Base-by-base conservation (phyloP, 495 filamentous ascomycete species). In the Hyphodiscus hymeniophilus region DNA sequence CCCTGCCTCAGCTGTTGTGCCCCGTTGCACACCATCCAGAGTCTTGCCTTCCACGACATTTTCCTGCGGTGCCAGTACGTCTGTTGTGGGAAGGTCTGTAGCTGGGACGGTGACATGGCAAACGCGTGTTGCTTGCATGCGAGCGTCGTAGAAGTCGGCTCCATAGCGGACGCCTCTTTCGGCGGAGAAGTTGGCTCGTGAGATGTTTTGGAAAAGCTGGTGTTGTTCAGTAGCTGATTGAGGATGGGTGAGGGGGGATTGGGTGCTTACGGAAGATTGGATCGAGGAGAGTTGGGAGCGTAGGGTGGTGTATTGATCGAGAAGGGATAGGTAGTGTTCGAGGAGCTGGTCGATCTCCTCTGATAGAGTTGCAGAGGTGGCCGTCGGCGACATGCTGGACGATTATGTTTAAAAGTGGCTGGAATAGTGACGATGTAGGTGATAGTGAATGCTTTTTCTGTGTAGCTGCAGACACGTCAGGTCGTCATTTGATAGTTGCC, bases 141-240 rank as follows among this genome's bases (percentile, higher is more conserved):
- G 70, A 51, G 75, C 76, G 62, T 87, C 83, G 59, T 84, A 89
- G 60, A 76, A 75, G 49, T 85, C 82, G 41, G 67, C 67, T 18
- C 82, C 82, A 61, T 82, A 87, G 39, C 75, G 66, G 42, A 77
- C 59, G 8, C 80, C 80, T 10, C 79, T 73, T 35, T 76, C 68
- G 38, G 77, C 80, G 16, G 73, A 68, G 63, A 84, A 87, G 61
- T 87, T 87, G 36, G 85, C 84, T 45, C 81, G 76, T 20, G 85
- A 79, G 16, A 89, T 72, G 63, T 65, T 53, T 20, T 71, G 71
- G 54, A 66, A 68, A 26, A 72, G 60, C 58, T 43, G 21, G 5
- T 20, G 34, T 18, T n/a, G 13, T 36, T 6, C n/a, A n/a, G n/a
- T n/a, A n/a, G n/a, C n/a, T n/a, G n/a, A n/a, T n/a, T n/a, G n/a